Evolutionary conservation across 2,329 filamentous ascomycete species (phyloP).

Genomic region (Diaporthe eres): DNA sequence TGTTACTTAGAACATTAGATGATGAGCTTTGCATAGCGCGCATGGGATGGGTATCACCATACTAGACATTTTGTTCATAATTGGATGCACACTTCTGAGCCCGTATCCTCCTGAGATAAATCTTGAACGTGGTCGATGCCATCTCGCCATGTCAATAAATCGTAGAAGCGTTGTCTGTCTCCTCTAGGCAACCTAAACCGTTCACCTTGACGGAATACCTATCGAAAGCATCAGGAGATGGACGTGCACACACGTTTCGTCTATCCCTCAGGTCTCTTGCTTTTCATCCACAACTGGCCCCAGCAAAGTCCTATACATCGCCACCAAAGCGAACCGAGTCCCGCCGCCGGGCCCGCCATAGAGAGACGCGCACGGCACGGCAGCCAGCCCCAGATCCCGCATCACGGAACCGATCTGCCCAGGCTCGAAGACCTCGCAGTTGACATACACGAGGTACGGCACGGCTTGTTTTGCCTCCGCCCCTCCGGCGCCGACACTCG

Average conservation of each 20-base stretch:
- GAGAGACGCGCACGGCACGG: slow-evolving; percentile 39
- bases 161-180: neutral
- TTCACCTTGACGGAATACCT: neutral
- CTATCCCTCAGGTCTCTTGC: neutral
- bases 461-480: neutral
- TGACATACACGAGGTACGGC: slow-evolving; percentile 49
- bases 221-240: neutral
- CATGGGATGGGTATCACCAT: slow-evolving; percentile 32
- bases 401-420: slow-evolving; percentile 30
- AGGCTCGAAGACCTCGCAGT: slow-evolving; percentile 16
- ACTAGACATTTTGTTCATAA: slow-evolving; percentile 20
- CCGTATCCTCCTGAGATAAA: no score
- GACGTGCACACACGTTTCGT: neutral
- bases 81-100: neutral
- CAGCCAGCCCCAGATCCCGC: slow-evolving; percentile 12
- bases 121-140: neutral
- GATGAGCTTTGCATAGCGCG: slow-evolving; percentile 8
- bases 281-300: neutral
- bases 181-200: neutral
- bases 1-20: slow-evolving; percentile 14
- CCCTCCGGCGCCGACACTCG: neutral
- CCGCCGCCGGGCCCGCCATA: slow-evolving; percentile 16
- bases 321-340: slow-evolving; percentile 33
- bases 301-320: slow-evolving; percentile 35
- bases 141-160: neutral